Evolutionary conservation across 139 green algal genomes (phyloP).

Genomic region (Spirogloea muscicola): DNA sequence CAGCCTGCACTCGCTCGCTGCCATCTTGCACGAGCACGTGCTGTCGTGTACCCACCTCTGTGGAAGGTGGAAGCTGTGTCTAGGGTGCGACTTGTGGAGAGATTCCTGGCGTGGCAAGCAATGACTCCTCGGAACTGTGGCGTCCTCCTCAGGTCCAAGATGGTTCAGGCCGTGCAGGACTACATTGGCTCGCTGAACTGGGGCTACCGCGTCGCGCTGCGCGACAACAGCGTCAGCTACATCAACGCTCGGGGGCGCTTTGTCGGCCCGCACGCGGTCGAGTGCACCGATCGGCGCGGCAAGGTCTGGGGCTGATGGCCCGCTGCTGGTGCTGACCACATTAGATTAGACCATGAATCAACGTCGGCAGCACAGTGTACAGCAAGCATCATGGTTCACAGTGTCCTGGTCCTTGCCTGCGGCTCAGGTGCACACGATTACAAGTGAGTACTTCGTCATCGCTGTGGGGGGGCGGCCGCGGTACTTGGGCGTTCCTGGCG

Average conservation of each 20-base stretch:
- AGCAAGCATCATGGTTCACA: no score
- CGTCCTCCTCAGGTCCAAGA: constrained; percentile 47
- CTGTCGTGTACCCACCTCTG: no score
- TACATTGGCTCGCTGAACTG: constrained; percentile 59
- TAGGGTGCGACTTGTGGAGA: background rate
- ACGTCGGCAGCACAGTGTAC: no score
- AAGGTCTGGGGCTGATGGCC: constrained; percentile 23
- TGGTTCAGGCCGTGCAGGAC: constrained; percentile 54
- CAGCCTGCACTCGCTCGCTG: no score
- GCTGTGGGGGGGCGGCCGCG: constrained; percentile 58
- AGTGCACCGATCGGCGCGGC: constrained; percentile 49
- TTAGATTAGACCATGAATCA: no score
- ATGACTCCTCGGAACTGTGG: no score
- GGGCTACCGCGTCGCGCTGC: constrained; percentile 53
- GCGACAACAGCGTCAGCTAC: constrained; percentile 54
- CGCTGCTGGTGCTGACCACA: no score
- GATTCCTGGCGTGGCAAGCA: no score
- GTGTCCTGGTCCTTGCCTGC: no score
- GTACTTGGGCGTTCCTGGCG: constrained; percentile 56
- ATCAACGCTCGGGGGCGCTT: constrained; percentile 53
- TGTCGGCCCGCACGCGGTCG: constrained; percentile 49
- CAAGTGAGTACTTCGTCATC: constrained; percentile 46
- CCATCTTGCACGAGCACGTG: no score
- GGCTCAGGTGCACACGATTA: constrained; percentile 19
- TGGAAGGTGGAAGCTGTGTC: no score